Evolutionary conservation across 345 rosid species (phyloP).

Genomic region (Firmiana major): DNA sequence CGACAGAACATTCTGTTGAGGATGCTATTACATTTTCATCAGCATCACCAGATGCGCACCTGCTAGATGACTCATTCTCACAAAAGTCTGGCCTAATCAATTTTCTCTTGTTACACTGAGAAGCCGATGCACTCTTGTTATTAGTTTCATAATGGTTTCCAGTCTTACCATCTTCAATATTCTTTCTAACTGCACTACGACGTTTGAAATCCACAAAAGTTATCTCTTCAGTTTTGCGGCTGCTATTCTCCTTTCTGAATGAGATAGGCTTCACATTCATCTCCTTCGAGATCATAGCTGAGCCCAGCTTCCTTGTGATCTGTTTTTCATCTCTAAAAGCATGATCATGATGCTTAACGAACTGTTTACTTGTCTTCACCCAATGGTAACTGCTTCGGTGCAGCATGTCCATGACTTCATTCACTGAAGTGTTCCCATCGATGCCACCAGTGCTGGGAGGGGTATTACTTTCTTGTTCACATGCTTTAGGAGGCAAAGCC

Average conservation of each 20-base stretch:
- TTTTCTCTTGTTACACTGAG: slow-evolving; percentile 44
- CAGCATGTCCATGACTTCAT: slow-evolving; percentile 47
- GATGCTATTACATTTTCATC: background rate
- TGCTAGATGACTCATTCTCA: slow-evolving; percentile 17
- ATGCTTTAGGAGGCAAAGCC: slow-evolving; percentile 23
- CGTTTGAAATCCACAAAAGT: slow-evolving; percentile 54
- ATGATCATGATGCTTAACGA: slow-evolving; percentile 3
- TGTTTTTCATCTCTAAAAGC: slow-evolving; percentile 21
- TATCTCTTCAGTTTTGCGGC: slow-evolving; percentile 20
- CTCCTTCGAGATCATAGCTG: slow-evolving; percentile 20
- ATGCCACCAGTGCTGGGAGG: slow-evolving; percentile 12
- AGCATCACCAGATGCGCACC: background rate
- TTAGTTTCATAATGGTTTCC: slow-evolving; percentile 6
- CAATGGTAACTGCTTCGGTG: slow-evolving; percentile 24
- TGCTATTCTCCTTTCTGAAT: slow-evolving; percentile 17
- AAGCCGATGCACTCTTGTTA: background rate
- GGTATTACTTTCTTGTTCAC: slow-evolving; percentile 11
- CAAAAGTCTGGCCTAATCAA: slow-evolving; percentile 48
- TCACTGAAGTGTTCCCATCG: slow-evolving; percentile 30
- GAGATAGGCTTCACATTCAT: slow-evolving; percentile 12
- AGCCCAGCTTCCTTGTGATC: background rate
- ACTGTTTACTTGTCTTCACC: slow-evolving; percentile 24
- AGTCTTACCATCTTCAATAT: slow-evolving; percentile 14
- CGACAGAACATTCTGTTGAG: background rate
- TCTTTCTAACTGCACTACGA: slow-evolving; percentile 34